phyloP scores from a whole-genome alignment of 1,284 basidiomycete genomes.

The Sanghuangporus baumii region DNA sequence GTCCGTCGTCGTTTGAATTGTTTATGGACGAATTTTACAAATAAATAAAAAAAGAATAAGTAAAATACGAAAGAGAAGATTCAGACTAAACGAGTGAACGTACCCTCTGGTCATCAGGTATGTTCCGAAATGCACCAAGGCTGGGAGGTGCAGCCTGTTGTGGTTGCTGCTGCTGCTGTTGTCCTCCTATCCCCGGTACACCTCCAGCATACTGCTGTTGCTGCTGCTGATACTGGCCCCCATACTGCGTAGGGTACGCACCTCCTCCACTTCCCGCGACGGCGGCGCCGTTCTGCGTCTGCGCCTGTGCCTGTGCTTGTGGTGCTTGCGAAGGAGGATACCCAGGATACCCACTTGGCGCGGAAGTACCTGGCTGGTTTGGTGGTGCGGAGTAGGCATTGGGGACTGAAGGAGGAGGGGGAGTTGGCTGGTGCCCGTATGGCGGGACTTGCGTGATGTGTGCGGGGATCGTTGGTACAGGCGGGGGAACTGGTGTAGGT shows the following conservation, averaged over 20 bases:
- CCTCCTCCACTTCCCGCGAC: background rate
- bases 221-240: background rate
- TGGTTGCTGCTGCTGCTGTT: background rate
- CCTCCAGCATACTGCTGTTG: background rate
- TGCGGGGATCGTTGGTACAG: conserved; percentile 1
- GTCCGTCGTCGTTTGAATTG: background rate
- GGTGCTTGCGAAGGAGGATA: background rate
- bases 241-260: background rate
- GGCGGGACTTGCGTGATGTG: background rate
- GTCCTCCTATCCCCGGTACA: background rate
- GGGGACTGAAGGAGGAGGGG: background rate
- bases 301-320: background rate
- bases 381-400: background rate
- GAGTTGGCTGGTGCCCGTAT: conserved; percentile 5
- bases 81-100: background rate
- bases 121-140: conserved; percentile 6
- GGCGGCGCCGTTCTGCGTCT: background rate
- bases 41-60: background rate
- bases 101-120: conserved; percentile 17
- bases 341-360: background rate
- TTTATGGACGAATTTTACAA: background rate
- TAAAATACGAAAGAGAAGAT: background rate
- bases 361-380: background rate
- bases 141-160: conserved; percentile 1
- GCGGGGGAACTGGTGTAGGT: background rate